These are phyloP conservation scores for Pseudopyricularia javanii DNA, from an alignment of 2,329 filamentous ascomycete genomes.

Conservation along the genomic window DNA sequence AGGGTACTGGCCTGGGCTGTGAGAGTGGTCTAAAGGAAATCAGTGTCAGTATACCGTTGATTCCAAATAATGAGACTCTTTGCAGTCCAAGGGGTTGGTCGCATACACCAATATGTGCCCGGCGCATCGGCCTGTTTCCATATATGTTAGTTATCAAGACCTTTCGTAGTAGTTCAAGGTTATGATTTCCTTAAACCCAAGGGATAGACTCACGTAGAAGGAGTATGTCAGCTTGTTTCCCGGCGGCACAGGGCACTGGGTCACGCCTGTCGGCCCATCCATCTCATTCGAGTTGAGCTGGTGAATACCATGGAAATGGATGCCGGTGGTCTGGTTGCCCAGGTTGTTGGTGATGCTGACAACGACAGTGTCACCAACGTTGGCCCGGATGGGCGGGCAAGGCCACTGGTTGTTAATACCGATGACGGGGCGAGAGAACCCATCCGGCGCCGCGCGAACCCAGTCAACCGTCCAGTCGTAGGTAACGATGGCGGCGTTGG, in stretches of 20 bases:
- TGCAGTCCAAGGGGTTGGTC: not conserved
- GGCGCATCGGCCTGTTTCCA: constrained; percentile 21
- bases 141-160: not conserved
- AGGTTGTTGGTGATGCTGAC: constrained; percentile 47
- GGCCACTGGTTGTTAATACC: constrained; percentile 67
- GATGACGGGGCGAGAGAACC: constrained; percentile 6
- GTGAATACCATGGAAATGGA: constrained; percentile 7
- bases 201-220: no score
- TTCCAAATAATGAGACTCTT: not conserved
- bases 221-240: constrained; percentile 32
- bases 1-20: constrained; percentile 51
- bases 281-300: constrained; percentile 4
- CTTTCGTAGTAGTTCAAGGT: no score
- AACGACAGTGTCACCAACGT: constrained; percentile 57
- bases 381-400: constrained; percentile 57
- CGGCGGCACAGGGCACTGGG: constrained; percentile 44
- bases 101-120: constrained; percentile 35
- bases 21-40: constrained; percentile 39
- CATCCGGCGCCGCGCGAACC: constrained; percentile 20
- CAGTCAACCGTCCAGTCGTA: constrained; percentile 27
- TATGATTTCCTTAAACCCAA: no score
- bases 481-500: constrained; percentile 18
- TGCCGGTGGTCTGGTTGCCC: constrained; percentile 13
- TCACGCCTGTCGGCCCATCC: constrained; percentile 28
- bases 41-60: constrained; percentile 3